Evolutionary conservation across 305 asterid genomes (phyloP), one percentile per base, ranked within the genome.

Genomic region (Ajuga reptans): DNA sequence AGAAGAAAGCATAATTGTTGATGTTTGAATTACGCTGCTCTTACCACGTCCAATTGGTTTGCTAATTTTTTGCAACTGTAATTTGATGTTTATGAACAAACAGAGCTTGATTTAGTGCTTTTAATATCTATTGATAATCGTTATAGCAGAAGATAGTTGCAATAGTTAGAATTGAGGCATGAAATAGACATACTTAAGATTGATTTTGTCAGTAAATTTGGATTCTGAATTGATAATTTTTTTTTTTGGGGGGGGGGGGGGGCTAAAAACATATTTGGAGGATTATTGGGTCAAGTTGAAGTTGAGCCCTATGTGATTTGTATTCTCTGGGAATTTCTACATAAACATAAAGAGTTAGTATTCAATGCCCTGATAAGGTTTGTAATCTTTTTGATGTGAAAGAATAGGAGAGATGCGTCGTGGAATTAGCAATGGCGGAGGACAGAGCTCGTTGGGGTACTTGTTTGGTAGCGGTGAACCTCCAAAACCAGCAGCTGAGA

Each of bases 361-460:
- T 42, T 42, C 52, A 54, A 54, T 53, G 12, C 6, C 37, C 34
- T 63, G 52, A 49, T 39, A 34, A 62, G 37, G 57, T 54, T 73
- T 63, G 41, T 51, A 3, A 31, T 65, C 36, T 8, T 66, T 14
- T 57, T 11, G 52, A 52, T 34, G n/a, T 55, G 17, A 52, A 68
- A 43, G 4, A 69, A 33, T 54, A 41, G 72, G 18, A 72, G 49
- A 76, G 36, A 87, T 87, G 93, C 83, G 93, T 34, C 90, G 90
- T 80, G 89, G 90, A 75, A 89, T 82, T 39, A 87, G 93, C 78
- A 83, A 85, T 16, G 93, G 89, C 9, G 93, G 90, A 57, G 92
- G 92, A 34, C 89, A 84, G 79, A 86, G 92, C 77, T 86, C 92
- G 36, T 71, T 86, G 69, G 92, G 88, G 3, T 84, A 84, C 84